Percentiles rank a stretch among this genome's conserved stretches.
Conservation (phyloP, 169 alveolate species). For the Prorocentrum cordatum region DNA sequence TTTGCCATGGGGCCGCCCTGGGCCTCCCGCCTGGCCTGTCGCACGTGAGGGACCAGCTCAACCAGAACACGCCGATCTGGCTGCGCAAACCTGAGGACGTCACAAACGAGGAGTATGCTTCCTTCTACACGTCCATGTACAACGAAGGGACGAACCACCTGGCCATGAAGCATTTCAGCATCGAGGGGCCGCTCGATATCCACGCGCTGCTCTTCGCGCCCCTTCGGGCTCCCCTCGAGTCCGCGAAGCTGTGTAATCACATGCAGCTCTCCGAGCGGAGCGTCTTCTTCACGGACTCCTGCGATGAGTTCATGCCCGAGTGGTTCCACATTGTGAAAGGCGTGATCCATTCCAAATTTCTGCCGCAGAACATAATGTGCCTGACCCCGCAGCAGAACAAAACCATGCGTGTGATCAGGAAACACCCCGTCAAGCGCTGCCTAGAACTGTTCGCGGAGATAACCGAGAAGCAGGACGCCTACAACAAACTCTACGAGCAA, state of each 20-base stretch:
- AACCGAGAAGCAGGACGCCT: too few relatives aligned
- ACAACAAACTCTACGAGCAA: too few relatives aligned
- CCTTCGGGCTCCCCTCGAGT: too few relatives aligned
- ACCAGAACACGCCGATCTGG: constrained; percentile 98
- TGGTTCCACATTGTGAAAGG: constrained; percentile 97
- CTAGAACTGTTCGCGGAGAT: constrained; percentile 87
- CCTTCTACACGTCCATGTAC: constrained; percentile 94
- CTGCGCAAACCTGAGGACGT: constrained; percentile 96
- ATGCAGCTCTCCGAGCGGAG: too few relatives aligned
- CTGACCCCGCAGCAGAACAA: constrained; percentile 97
- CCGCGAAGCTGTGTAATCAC: too few relatives aligned
- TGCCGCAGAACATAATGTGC: constrained; percentile 96
- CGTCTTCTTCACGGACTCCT: too few relatives aligned
- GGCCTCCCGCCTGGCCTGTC: too few relatives aligned
- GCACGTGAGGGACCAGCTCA: constrained; percentile 93
- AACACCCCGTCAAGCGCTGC: constrained; percentile 95
- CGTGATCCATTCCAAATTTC: constrained; percentile 97
- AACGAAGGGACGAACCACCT: constrained; percentile 99
- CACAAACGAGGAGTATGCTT: constrained; percentile 96
- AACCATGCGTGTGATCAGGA: constrained; percentile 94
- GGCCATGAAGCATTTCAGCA: constrained; percentile 96
- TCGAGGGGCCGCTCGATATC: constrained; percentile 95
- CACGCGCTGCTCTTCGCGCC: constrained; percentile 97
- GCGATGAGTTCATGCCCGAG: constrained; percentile 98
- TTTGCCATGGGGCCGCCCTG: too few relatives aligned